Conservation (phyloP, 2,329 filamentous ascomycete genomes). For the Camillea tinctor region DNA sequence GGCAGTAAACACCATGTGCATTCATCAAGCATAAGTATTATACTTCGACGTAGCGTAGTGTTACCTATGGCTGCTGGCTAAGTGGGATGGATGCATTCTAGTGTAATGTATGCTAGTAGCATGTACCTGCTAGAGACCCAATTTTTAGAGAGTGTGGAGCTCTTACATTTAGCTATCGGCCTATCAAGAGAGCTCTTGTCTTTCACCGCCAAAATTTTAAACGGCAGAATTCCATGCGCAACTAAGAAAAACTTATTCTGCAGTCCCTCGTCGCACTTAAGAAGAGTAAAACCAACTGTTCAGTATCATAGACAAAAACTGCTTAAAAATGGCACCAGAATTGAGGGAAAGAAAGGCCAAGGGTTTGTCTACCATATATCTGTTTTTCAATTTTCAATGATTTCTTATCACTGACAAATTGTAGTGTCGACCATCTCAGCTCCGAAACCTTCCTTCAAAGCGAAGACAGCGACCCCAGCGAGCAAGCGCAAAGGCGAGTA, state of each 20-base stretch:
- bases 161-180: background rate
- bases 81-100: background rate
- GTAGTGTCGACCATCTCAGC: constrained; percentile 30
- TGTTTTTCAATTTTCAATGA: background rate
- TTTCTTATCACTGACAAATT: constrained; percentile 7
- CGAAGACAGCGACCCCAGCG: constrained; percentile 25
- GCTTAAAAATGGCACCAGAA: constrained; percentile 44
- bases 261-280: constrained; percentile 8
- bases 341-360: constrained; percentile 39
- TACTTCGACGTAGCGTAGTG: too few species aligned
- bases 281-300: constrained; percentile 12
- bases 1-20: too few species aligned
- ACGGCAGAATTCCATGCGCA: constrained; percentile 27
- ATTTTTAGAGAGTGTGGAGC: background rate
- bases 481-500: constrained; percentile 39
- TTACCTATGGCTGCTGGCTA: too few species aligned
- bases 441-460: constrained; percentile 37
- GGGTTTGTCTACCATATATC: constrained; percentile 14
- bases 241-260: constrained; percentile 8
- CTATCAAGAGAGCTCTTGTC: background rate
- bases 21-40: too few species aligned
- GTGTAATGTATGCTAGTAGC: too few species aligned
- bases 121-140: background rate
- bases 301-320: constrained; percentile 3
- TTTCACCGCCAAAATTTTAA: constrained; percentile 31